phyloP scores from a whole-genome alignment of 202 grass and related monocot genomes.

The Musa balbisiana region DNA sequence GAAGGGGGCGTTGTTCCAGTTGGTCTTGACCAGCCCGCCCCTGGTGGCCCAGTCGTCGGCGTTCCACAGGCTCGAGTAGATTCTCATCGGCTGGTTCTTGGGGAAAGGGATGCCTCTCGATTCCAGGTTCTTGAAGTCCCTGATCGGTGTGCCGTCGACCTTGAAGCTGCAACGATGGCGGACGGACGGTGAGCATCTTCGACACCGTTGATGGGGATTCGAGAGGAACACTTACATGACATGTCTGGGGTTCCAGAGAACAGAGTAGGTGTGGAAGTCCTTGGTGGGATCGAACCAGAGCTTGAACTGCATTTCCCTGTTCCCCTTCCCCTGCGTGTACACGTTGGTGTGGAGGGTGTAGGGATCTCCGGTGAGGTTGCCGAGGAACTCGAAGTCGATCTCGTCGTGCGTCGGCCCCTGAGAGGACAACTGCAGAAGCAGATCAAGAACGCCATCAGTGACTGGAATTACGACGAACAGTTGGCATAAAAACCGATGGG shows the following conservation, averaged over 20 bases:
- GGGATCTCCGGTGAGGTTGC: constrained; percentile 54
- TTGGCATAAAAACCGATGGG: background rate
- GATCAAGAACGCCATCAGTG: too few species aligned
- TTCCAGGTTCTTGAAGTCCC: constrained; percentile 1
- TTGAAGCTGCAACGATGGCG: background rate
- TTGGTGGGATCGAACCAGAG: constrained; percentile 89
- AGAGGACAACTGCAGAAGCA: constrained; percentile 44
- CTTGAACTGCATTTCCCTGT: constrained; percentile 75
- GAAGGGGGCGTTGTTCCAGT: constrained; percentile 37
- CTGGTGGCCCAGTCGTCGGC: constrained; percentile 86
- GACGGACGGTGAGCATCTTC: background rate
- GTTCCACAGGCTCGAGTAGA: constrained; percentile 87
- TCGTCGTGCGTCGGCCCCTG: constrained; percentile 60
- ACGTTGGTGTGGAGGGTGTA: constrained; percentile 92
- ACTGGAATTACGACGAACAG: too few species aligned
- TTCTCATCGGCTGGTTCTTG: constrained; percentile 71
- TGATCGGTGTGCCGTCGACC: background rate
- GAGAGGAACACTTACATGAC: constrained; percentile 45
- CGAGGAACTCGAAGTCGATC: constrained; percentile 92
- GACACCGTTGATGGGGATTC: background rate
- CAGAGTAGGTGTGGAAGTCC: constrained; percentile 74
- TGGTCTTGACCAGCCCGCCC: constrained; percentile 69
- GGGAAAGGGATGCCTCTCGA: background rate
- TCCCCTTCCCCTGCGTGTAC: constrained; percentile 48
- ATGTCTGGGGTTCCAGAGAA: constrained; percentile 77